A percentile compares a stretch with the other conserved stretches of the same genome.
Conservation (phyloP, 2,329 filamentous ascomycete genomes). For the Colletotrichum incanum region DNA sequence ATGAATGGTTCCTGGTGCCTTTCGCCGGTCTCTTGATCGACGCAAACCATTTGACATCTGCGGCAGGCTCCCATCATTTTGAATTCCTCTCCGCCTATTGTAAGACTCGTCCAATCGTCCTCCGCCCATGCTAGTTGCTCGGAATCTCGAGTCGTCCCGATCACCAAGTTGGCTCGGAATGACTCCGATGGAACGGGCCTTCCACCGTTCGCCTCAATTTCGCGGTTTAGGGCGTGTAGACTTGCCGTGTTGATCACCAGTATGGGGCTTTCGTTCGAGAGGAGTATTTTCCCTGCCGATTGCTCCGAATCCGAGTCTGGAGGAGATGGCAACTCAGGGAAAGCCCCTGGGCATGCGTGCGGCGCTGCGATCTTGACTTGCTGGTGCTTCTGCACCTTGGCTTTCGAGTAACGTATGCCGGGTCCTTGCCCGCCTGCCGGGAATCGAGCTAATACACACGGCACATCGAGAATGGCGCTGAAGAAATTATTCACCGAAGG, state of each 20-base stretch:
- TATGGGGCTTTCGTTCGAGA: slow-evolving; percentile 96
- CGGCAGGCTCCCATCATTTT: slow-evolving; percentile 87
- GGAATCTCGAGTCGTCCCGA: slow-evolving; percentile 63
- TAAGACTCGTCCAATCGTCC: slow-evolving; percentile 81
- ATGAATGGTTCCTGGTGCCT: slow-evolving; percentile 89
- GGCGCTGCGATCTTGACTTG: slow-evolving; percentile 45
- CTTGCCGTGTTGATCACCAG: slow-evolving; percentile 87
- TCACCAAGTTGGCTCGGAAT: slow-evolving; percentile 91
- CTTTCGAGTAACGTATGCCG: slow-evolving; percentile 79
- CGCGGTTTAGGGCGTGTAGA: slow-evolving; percentile 81
- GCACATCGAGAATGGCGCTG: slow-evolving; percentile 79
- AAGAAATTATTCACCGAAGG: slow-evolving; percentile 82
- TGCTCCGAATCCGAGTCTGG: slow-evolving; percentile 71
- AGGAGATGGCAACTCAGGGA: slow-evolving; percentile 68
- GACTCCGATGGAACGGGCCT: slow-evolving; percentile 78
- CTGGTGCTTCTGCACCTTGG: slow-evolving; percentile 75
- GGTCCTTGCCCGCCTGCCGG: slow-evolving; percentile 75
- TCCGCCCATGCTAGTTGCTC: slow-evolving; percentile 79
- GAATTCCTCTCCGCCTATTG: slow-evolving; percentile 76
- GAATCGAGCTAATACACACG: slow-evolving; percentile 88
- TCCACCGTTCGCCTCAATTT: slow-evolving; percentile 76
- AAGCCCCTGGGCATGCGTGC: slow-evolving; percentile 65
- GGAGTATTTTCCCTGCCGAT: slow-evolving; percentile 72
- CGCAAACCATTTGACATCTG: slow-evolving; percentile 95
- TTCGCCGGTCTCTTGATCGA: slow-evolving; percentile 86